Evolutionary conservation across 2,329 filamentous ascomycete genomes (phyloP).

Genomic region (Colletotrichum magnum): DNA sequence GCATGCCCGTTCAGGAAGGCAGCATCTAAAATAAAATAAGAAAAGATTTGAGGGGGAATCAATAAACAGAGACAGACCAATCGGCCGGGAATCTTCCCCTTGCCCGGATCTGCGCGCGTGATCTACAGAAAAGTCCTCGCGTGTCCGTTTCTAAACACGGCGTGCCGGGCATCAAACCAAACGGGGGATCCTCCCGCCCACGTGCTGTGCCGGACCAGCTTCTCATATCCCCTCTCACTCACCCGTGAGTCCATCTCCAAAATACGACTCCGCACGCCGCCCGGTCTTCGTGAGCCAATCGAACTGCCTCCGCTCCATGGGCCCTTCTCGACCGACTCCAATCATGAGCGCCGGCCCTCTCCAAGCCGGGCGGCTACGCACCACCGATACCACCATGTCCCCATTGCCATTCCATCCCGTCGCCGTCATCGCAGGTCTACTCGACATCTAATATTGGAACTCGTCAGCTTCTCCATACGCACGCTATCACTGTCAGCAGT

Average conservation of each 20-base stretch:
- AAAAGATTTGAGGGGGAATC: not conserved
- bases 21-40: no score
- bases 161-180: not conserved
- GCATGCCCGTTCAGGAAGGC: no score
- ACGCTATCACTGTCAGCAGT: not conserved
- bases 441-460: slow-evolving; percentile 1
- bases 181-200: not conserved
- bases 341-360: not conserved
- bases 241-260: not conserved
- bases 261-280: not conserved
- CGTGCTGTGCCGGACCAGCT: not conserved
- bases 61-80: slow-evolving; percentile 9
- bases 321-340: not conserved
- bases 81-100: not conserved
- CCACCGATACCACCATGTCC: not conserved
- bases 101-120: slow-evolving; percentile 6
- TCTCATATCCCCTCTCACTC: not conserved
- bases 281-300: slow-evolving; percentile 6
- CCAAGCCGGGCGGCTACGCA: slow-evolving; percentile 1
- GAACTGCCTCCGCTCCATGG: not conserved
- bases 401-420: not conserved
- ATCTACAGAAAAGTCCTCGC: not conserved
- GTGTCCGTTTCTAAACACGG: not conserved
- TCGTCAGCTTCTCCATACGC: not conserved
- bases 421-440: not conserved